Conservation (phyloP, 176 grass and related monocot genomes). For the Musa itinerans region DNA sequence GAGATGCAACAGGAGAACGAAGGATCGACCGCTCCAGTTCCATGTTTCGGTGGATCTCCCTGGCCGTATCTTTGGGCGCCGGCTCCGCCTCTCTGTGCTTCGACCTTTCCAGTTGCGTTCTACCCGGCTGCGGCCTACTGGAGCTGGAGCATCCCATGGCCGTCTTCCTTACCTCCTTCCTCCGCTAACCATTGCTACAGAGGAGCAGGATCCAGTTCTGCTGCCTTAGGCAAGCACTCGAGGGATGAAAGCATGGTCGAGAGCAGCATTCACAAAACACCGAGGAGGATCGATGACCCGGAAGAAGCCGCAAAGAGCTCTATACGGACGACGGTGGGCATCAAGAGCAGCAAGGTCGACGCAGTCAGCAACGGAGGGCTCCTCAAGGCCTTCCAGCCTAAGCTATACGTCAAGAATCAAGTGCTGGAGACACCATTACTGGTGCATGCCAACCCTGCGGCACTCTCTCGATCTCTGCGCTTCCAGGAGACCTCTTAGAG, state of each 20-base stretch:
- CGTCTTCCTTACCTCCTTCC: slow-evolving; percentile 10
- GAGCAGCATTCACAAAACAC: background rate
- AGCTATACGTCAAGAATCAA: slow-evolving; percentile 31
- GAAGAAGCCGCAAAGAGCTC: slow-evolving; percentile 71
- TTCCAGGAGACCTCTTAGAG: slow-evolving; percentile 45
- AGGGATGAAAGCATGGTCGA: slow-evolving; percentile 40
- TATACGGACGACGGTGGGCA: slow-evolving; percentile 54
- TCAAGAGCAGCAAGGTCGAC: slow-evolving; percentile 34
- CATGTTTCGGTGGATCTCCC: slow-evolving; percentile 37
- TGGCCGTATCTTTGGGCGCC: slow-evolving; percentile 50
- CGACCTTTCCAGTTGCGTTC: slow-evolving; percentile 58
- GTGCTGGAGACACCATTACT: slow-evolving; percentile 30
- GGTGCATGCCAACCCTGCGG: slow-evolving; percentile 62
- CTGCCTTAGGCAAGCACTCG: slow-evolving; percentile 49
- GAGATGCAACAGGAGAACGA: too few species aligned
- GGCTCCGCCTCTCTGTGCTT: slow-evolving; percentile 19
- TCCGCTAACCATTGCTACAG: background rate
- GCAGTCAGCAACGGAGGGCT: slow-evolving; percentile 38
- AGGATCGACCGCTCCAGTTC: slow-evolving; percentile 19
- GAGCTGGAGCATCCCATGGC: slow-evolving; percentile 61
- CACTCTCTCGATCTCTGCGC: slow-evolving; percentile 52
- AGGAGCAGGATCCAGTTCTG: slow-evolving; percentile 9
- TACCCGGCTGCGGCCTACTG: slow-evolving; percentile 66
- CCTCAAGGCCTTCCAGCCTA: slow-evolving; percentile 49
- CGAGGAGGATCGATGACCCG: slow-evolving; percentile 50